Conservation (phyloP, 441 rosid genomes). For the Populus hybrid region DNA sequence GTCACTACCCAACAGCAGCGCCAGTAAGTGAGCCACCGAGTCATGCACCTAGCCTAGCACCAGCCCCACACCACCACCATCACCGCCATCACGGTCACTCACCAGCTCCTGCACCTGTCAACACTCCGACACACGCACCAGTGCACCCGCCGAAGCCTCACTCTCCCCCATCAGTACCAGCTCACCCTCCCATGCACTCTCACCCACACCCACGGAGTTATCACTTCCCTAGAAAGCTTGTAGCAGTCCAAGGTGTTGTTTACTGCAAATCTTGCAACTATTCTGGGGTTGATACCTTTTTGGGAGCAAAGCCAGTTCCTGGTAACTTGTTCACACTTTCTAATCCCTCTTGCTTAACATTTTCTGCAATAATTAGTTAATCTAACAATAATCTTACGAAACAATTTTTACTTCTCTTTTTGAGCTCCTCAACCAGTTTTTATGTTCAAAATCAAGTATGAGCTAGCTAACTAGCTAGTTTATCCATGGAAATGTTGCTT, state of each 20-base stretch:
- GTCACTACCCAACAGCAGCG: slow-evolving; percentile 12
- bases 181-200: slow-evolving; percentile 11
- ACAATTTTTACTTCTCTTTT: background rate
- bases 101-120: slow-evolving; percentile 22
- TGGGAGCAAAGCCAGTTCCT: slow-evolving; percentile 48
- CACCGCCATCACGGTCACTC: slow-evolving; percentile 24
- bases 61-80: slow-evolving; percentile 24
- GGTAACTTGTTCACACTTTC: slow-evolving; percentile 31
- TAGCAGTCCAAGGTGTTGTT: slow-evolving; percentile 62
- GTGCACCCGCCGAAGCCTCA: slow-evolving; percentile 20
- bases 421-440: background rate
- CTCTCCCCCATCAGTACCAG: slow-evolving; percentile 27
- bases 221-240: slow-evolving; percentile 36
- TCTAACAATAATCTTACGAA: background rate
- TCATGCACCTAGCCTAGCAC: slow-evolving; percentile 12
- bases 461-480: background rate
- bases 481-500: background rate
- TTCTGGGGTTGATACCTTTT: slow-evolving; percentile 42
- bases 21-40: slow-evolving; percentile 24
- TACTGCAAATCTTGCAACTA: slow-evolving; percentile 78
- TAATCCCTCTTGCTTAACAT: background rate
- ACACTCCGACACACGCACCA: slow-evolving; percentile 8
- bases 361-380: background rate
- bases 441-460: background rate
- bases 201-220: slow-evolving; percentile 29